Evolutionary conservation across 202 grass and related monocot species (phyloP).

Genomic region (Carex sylvatica): DNA sequence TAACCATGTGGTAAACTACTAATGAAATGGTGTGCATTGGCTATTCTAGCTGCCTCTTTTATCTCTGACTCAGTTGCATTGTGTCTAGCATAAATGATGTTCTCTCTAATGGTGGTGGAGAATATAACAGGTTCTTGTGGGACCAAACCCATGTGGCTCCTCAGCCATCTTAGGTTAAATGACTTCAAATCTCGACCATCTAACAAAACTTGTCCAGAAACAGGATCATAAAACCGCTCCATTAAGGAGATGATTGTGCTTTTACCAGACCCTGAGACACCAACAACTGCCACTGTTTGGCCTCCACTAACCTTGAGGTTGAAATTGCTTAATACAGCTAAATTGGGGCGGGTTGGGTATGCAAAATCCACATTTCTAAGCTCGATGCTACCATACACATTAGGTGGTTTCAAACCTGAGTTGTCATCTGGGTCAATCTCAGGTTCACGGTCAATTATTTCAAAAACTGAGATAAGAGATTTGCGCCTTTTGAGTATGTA

Average conservation of each 20-base stretch:
- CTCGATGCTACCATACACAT: constrained; percentile 95
- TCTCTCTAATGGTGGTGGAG: constrained; percentile 97
- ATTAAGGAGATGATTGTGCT: constrained; percentile 98
- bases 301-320: constrained; percentile 91
- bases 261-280: constrained; percentile 91
- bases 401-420: constrained; percentile 83
- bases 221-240: constrained; percentile 88
- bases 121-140: constrained; percentile 96
- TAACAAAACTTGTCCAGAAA: constrained; percentile 85
- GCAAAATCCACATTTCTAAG: constrained; percentile 93
- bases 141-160: constrained; percentile 95
- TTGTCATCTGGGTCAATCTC: constrained; percentile 96
- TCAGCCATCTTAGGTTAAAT: constrained; percentile 93
- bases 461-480: constrained; percentile 83
- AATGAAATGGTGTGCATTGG: constrained; percentile 97
- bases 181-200: constrained; percentile 92
- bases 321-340: constrained; percentile 91
- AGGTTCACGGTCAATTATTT: constrained; percentile 95
- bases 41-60: constrained; percentile 93
- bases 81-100: constrained; percentile 95
- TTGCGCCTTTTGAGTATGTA: constrained; percentile 97
- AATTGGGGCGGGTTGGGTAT: constrained; percentile 72
- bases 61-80: constrained; percentile 93
- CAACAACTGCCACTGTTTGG: constrained; percentile 92
- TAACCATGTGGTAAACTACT: constrained; percentile 96